Evolutionary conservation across 345 rosid genomes (phyloP), one percentile per base, ranked within the genome.

Genomic region (Rhodamnia rubescens): DNA sequence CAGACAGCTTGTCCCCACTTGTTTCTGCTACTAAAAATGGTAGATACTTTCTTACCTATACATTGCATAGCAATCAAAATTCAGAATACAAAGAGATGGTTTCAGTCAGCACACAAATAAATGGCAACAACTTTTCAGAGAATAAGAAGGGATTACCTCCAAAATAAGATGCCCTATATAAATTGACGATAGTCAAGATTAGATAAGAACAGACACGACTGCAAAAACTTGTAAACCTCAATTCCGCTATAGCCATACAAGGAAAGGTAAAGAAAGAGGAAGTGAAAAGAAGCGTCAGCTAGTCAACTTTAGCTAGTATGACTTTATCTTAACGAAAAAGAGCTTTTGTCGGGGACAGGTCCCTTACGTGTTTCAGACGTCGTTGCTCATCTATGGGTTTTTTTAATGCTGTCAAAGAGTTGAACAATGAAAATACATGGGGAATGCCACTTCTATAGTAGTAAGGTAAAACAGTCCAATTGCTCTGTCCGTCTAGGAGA

Each of bases 1-100:
- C 96, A 50, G 95, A 90, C 53, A 95, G 92, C 88, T 93, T 93
- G 87, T 95, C 97, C 83, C 96, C 99, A 12, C 86, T 85, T 56
- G 97, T 93, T 91, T 97, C 98, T 81, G 93, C 98, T 57, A 95
- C 97, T 11, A 92, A 85, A 86, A 94, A 97, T 0, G 96, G 94
- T 47, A 83, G 85, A 5, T 95, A 95, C 85, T 81, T 92, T 83
- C 98, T 93, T 11, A 95, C 96, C 98, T 97, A 92, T 64, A 82
- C 27, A 84, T 29, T 81, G 57, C 47, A 69, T 11, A 69, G 78
- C 42, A 40, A 36, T 32, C 78, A 69, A 44, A 69, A 32, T 32
- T 69, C 78, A 69, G 47, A 69, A 69, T 32, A 32, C 78, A 69
- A 32, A 69, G 44, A 69, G 47, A 69, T 32, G 6, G 47, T 69